Percentiles rank a stretch among this genome's conserved stretches.
Evolutionary conservation across 208 protist genomes (phyloP).

Genomic region (Leishmania martiniquensis): DNA sequence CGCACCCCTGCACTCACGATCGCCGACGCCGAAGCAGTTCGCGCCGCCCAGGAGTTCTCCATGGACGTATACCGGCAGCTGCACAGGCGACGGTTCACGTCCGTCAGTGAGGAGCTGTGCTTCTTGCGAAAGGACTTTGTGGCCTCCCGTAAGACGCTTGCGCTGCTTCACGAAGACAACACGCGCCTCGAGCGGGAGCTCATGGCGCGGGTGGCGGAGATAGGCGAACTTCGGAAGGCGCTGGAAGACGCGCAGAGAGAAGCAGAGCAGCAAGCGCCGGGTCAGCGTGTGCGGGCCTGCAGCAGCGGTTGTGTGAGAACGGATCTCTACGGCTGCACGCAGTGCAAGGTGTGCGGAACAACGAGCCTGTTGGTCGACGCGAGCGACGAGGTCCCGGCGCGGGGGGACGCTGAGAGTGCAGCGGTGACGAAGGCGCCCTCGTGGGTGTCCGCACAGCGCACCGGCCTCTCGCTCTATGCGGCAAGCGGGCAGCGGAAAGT

Average conservation of each 20-base stretch:
- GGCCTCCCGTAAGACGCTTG: constrained; percentile 53
- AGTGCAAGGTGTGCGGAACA: background rate
- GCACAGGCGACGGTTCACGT: constrained; percentile 60
- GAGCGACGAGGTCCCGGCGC: background rate
- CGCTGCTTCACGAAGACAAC: constrained; percentile 57
- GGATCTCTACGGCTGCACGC: background rate
- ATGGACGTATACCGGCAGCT: constrained; percentile 53
- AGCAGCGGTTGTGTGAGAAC: background rate
- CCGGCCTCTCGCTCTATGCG: constrained; percentile 11
- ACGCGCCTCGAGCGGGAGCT: constrained; percentile 48
- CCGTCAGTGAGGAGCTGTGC: constrained; percentile 66
- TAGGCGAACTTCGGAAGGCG: constrained; percentile 25
- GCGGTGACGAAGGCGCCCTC: background rate
- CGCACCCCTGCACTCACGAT: constrained; percentile 8
- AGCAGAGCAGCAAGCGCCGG: background rate
- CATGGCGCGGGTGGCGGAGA: constrained; percentile 37
- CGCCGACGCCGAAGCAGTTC: constrained; percentile 24
- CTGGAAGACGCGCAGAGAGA: constrained; percentile 22
- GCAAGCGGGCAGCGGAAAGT: background rate
- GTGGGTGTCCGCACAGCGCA: background rate
- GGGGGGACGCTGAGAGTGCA: background rate
- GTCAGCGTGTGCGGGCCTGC: background rate
- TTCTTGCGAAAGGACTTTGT: constrained; percentile 70
- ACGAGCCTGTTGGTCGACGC: background rate
- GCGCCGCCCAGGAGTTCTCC: constrained; percentile 38